Percentiles rank a stretch among this genome's conserved stretches.
Evolutionary conservation across 1,139 yeast genomes (phyloP).

Genomic region (Hansenula lynferdii): DNA sequence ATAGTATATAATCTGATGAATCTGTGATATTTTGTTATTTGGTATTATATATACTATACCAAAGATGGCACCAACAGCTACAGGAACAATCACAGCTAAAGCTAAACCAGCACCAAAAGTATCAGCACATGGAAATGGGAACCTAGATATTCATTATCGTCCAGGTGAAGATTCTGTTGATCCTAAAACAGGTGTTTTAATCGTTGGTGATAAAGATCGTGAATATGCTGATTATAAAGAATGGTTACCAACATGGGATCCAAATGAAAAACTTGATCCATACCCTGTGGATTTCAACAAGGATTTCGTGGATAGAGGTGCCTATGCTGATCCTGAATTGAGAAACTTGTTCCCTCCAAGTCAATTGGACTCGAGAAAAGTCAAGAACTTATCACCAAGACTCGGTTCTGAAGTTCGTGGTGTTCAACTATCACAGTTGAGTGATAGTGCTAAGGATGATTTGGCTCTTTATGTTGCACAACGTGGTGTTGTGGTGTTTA

Average conservation of each 20-base stretch:
- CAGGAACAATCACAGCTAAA: conserved; percentile 9
- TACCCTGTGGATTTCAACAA: conserved; percentile 40
- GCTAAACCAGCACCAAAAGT: conserved; percentile 1
- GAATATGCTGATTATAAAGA: conserved; percentile 19
- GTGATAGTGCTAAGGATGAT: conserved; percentile 53
- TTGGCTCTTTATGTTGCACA: conserved; percentile 60
- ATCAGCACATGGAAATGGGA: conserved; percentile 10
- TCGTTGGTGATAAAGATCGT: conserved; percentile 16
- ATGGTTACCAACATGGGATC: conserved; percentile 49
- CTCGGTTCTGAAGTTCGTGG: conserved; percentile 62
- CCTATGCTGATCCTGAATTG: conserved; percentile 49
- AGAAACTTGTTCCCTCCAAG: conserved; percentile 42
- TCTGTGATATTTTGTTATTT: too few relatives aligned
- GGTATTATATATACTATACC: too few relatives aligned
- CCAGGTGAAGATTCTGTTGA: conserved; percentile 18
- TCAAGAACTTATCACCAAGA: conserved; percentile 37
- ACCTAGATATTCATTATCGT: conserved; percentile 21
- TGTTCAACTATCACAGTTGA: conserved; percentile 50
- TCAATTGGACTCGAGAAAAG: conserved; percentile 1
- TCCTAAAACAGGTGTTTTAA: conserved; percentile 16
- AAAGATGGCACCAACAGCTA: conserved; percentile 13
- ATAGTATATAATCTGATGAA: too few relatives aligned
- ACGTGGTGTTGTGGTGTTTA: conserved; percentile 64
- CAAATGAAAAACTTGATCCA: conserved; percentile 33
- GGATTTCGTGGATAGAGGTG: conserved; percentile 42